A percentile compares a stretch with the other conserved stretches of the same genome.
phyloP scores from a whole-genome alignment of 1,284 basidiomycete species.

The Apiotrichum mycotoxinovorans region DNA sequence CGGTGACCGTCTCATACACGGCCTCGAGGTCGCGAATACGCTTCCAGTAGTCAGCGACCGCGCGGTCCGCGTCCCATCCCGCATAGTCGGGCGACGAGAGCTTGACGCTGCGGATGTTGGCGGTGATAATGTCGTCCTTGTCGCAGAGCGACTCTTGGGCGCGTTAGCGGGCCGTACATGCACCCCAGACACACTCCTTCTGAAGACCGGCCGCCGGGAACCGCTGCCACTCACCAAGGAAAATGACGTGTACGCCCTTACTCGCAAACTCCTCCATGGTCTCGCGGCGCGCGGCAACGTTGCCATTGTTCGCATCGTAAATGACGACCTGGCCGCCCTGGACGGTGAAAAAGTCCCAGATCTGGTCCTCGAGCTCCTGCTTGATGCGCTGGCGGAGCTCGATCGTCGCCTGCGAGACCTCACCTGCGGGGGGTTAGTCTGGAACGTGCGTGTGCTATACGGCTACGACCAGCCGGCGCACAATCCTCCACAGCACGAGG shows the following conservation, averaged over 20 bases:
- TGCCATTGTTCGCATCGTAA: conserved; percentile 98
- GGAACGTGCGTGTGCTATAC: background rate
- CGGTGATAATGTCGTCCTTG: conserved; percentile 85
- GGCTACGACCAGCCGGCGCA: too few relatives aligned
- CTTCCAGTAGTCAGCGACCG: conserved; percentile 82
- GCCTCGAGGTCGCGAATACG: conserved; percentile 86
- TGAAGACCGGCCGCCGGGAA: too few relatives aligned
- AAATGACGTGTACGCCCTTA: conserved; percentile 81
- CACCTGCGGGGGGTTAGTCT: conserved; percentile 52
- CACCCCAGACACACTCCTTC: too few relatives aligned
- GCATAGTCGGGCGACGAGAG: conserved; percentile 96
- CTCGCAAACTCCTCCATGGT: conserved; percentile 81
- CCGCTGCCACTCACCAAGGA: conserved; percentile 82
- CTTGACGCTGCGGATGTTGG: conserved; percentile 94
- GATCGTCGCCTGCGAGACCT: conserved; percentile 74
- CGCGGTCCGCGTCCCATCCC: conserved; percentile 86
- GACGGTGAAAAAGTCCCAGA: conserved; percentile 81
- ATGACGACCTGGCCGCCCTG: conserved; percentile 87
- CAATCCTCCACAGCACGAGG: too few relatives aligned
- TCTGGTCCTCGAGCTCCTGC: conserved; percentile 76
- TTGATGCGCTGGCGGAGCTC: conserved; percentile 69
- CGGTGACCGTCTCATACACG: conserved; percentile 65
- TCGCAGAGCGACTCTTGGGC: conserved; percentile 76
- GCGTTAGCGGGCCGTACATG: conserved; percentile 2
- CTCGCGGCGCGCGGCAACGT: conserved; percentile 61